Base-by-base conservation (phyloP, 2,329 filamentous ascomycete species). In the Stachybotrys chartarum region DNA sequence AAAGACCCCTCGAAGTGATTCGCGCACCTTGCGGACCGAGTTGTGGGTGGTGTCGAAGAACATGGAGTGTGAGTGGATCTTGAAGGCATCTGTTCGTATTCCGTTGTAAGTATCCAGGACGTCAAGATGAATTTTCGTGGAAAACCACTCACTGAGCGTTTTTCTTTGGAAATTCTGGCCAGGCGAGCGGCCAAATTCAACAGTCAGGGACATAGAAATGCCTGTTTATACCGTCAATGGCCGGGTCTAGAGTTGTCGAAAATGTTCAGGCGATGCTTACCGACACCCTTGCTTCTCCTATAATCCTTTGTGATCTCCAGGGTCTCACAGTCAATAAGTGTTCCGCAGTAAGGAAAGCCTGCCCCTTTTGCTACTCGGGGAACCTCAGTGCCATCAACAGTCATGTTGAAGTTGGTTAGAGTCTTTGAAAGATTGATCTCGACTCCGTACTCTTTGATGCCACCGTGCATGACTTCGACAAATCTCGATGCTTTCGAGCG, bases 261-360 rank as follows among this genome's bases (percentile, higher is more conserved):
- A 4, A 14, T 10, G 35, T 42, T 10, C 35, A 7, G 5, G 7
- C 46, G 5, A 58, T 48, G 66, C 78, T 64, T 77, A 87, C 78
- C 77, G 52, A 68, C 73, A 60, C 70, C 72, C 56, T 72, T 78
- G 59, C 71, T 71, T 51, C 79, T 76, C 35, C 83, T 78, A 50
- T 80, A 76, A 63, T 91, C 85, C 65, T 88, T 91, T 63, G 76
- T 79, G 51, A 97, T 81, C 58, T 91, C 85, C 31, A 99, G 75
- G 0, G 87, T 91, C 53, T 72, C 73, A 17, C 84, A 89, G 66
- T 96, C 77, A 62, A 99, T 91, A 16, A 84, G 70, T 47, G 84
- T 83, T 45, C 94, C 94, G 66, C 94, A 97, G 70, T 96, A 99
- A 0, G 93, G 91, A 67, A 99, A 97, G n/a, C 61, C 61, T 3